These are phyloP conservation scores for Aspergillus aculeatinus DNA, from an alignment of 2,329 filamentous ascomycete genomes.

Conservation along the genomic window DNA sequence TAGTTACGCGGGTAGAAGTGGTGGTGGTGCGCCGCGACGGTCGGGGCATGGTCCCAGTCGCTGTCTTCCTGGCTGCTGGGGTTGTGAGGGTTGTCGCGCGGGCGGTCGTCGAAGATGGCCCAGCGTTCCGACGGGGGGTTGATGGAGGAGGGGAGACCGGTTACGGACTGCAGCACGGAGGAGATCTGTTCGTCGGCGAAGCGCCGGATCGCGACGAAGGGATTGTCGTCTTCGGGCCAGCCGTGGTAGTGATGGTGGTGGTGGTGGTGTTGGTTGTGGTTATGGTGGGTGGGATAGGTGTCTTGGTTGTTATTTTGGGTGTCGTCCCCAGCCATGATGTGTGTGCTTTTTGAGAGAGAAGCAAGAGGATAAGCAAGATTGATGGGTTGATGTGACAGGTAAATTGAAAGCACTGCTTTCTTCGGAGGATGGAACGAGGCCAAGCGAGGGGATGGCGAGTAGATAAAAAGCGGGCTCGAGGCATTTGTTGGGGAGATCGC, in stretches of 20 bases:
- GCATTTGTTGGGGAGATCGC: slow-evolving; percentile 36
- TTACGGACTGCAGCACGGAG: slow-evolving; percentile 54
- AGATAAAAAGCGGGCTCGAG: slow-evolving; percentile 12
- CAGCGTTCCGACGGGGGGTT: slow-evolving; percentile 35
- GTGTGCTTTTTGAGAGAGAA: not conserved
- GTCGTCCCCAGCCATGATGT: slow-evolving; percentile 28
- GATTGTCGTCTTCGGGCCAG: slow-evolving; percentile 47
- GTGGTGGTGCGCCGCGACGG: slow-evolving; percentile 8
- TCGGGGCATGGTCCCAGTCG: slow-evolving; percentile 26
- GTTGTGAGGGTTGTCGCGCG: slow-evolving; percentile 11
- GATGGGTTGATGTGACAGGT: not conserved
- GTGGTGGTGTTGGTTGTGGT: slow-evolving; percentile 14
- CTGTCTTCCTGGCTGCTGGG: not conserved
- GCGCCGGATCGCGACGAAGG: slow-evolving; percentile 61
- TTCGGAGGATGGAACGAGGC: slow-evolving; percentile 4
- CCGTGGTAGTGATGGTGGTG: slow-evolving; percentile 18
- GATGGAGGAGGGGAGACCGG: slow-evolving; percentile 44
- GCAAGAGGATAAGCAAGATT: not conserved
- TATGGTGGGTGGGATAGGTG: slow-evolving; percentile 21
- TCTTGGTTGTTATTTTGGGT: slow-evolving; percentile 8
- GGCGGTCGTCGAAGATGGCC: slow-evolving; percentile 34
- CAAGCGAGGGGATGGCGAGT: not conserved
- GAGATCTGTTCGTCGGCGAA: slow-evolving; percentile 60
- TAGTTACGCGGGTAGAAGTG: slow-evolving; percentile 19
- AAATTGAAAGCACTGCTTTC: slow-evolving; percentile 2